Evolutionary conservation across 2,329 filamentous ascomycete genomes (phyloP), one percentile per base, ranked within the genome.

Genomic region (Trichophaea hybrida): DNA sequence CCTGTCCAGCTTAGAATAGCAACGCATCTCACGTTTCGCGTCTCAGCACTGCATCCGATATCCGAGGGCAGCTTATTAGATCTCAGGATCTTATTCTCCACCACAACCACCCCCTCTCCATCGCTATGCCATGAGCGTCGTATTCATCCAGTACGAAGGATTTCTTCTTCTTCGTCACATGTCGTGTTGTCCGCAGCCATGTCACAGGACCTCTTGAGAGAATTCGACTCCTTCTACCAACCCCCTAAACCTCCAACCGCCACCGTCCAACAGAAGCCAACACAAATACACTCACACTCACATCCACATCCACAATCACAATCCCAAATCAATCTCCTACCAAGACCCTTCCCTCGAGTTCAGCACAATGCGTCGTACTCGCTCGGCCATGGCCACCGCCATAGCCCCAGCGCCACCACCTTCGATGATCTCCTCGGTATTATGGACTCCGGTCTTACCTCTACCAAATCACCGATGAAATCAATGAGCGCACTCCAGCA

Each of bases 201-300:
- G 64, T 65, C 64, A n/a, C 64, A 65, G 46, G 64, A 65, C 33
- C 59, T 65, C 35, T 58, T 65, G n/a, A 62, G 55, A 34, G 64
- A 65, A 33, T 65, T 65, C 59, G 48, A 40, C 53, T 33, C 56
- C 24, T 61, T 61, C 46, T 33, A 46, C 53, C 51, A 43, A 33
- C 17, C 55, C 12, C 32, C 57, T 3, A 17, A 34, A 15, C n/a
- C 55, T 7, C 56, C 34, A 6, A 32, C 37, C 3, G 57, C 13
- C 17, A 24, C 24, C 24, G 24, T 24, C 24, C 24, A 46, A 46
- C 40, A 17, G 40, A 17, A 46, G 24, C 40, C 24, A 46, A n/a
- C 13, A 17, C 13, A 43, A 43, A 12, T 43, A 43, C 15, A 15
- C 10, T 43, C 24, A 43, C 15, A 15, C 10, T 43, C 24, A 3